Evolutionary conservation across 2,329 filamentous ascomycete species (phyloP).

Genomic region (Botrytis aclada): DNA sequence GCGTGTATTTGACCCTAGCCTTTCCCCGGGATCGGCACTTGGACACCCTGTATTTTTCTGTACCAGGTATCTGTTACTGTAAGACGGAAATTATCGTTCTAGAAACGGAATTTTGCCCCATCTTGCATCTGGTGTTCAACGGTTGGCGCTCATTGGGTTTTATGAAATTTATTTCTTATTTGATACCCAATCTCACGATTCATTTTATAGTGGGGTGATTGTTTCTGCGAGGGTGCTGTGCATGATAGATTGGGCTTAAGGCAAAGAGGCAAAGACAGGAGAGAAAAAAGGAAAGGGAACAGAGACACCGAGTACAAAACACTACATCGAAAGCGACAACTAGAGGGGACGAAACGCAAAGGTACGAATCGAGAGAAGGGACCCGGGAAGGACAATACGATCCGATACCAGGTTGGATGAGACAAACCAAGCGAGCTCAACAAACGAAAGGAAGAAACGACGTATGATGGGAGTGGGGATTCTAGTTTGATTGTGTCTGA

Average conservation of each 20-base stretch:
- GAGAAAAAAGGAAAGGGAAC: neutral
- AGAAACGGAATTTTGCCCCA: conserved; percentile 6
- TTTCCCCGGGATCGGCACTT: conserved; percentile 5
- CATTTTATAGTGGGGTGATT: neutral
- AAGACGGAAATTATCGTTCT: neutral
- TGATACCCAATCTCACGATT: neutral
- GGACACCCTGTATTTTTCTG: neutral
- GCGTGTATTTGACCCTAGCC: neutral
- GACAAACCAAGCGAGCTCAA: neutral
- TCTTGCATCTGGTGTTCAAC: conserved; percentile 12
- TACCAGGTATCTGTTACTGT: neutral
- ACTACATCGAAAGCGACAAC: too few relatives aligned
- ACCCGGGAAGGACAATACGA: neutral
- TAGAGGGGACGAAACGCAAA: neutral
- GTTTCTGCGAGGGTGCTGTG: neutral
- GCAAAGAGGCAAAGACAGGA: neutral
- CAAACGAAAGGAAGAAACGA: neutral
- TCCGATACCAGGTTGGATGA: neutral
- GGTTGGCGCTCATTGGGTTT: neutral
- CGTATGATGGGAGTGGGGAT: neutral
- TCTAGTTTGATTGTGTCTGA: neutral
- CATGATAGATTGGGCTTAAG: neutral
- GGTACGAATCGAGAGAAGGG: too few relatives aligned
- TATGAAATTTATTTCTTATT: neutral
- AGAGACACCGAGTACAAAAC: neutral